phyloP scores from a whole-genome alignment of 73 alveolate genomes.

The Paramecium pentaurelia region DNA sequence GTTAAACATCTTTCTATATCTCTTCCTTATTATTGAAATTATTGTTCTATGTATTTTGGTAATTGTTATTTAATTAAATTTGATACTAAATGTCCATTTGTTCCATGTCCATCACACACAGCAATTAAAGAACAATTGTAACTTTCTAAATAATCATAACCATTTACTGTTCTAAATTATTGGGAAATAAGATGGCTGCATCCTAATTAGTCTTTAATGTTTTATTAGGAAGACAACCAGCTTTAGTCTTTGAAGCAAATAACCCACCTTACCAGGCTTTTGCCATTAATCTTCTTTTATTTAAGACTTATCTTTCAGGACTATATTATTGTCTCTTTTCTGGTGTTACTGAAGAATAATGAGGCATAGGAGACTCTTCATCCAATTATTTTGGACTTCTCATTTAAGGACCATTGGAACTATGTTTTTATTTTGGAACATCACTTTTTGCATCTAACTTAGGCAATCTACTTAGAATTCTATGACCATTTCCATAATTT shows the following conservation, averaged over 20 bases:
- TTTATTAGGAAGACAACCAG: slow-evolving; percentile 52
- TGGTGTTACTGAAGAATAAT: slow-evolving; percentile 14
- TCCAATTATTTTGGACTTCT: slow-evolving; percentile 16
- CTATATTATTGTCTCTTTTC: not conserved
- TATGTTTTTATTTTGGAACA: not conserved
- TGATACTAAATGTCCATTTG: slow-evolving; percentile 54
- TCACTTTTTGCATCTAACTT: slow-evolving; percentile 37
- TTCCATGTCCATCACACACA: slow-evolving; percentile 60
- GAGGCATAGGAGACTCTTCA: not conserved
- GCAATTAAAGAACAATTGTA: slow-evolving; percentile 3
- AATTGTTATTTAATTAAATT: slow-evolving; percentile 21
- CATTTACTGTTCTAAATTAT: slow-evolving; percentile 13
- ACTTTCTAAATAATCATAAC: not conserved
- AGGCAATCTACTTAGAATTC: slow-evolving; percentile 16
- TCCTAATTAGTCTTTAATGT: slow-evolving; percentile 48
- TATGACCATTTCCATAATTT: slow-evolving; percentile 31
- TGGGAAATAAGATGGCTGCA: slow-evolving; percentile 37
- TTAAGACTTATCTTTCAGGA: slow-evolving; percentile 13
- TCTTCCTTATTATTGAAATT: not conserved
- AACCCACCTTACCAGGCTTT: not conserved
- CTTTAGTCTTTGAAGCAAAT: slow-evolving; percentile 42
- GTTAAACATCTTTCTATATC: not conserved
- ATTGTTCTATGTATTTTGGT: slow-evolving; percentile 34
- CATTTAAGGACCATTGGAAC: slow-evolving; percentile 19
- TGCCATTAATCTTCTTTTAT: slow-evolving; percentile 20